Evolutionary conservation across 345 rosid species (phyloP).

Genomic region (Ricinus communis): DNA sequence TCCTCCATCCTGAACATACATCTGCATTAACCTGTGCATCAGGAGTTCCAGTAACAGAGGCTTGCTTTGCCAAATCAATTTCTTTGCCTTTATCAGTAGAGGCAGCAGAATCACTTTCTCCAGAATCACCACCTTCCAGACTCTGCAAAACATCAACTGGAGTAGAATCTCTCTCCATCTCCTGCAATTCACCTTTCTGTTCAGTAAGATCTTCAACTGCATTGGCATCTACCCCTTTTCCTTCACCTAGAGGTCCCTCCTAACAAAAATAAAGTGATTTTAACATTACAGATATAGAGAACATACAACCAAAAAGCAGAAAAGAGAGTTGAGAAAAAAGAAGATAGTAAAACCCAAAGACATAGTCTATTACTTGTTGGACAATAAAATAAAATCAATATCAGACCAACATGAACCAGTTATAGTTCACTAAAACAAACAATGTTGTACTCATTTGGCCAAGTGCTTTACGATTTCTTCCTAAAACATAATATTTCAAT

Average conservation of each 20-base stretch:
- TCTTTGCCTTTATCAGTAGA: conserved; percentile 39
- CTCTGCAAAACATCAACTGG: conserved; percentile 28
- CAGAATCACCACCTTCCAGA: conserved; percentile 29
- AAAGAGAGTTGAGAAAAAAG: background rate
- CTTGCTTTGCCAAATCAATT: conserved; percentile 34
- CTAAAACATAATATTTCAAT: background rate
- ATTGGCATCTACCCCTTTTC: conserved; percentile 34
- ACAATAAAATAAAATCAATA: background rate
- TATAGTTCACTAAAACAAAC: background rate
- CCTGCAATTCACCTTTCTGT: conserved; percentile 33
- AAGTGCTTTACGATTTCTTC: background rate
- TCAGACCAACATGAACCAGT: background rate
- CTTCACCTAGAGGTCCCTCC: conserved; percentile 42
- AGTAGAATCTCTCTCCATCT: conserved; percentile 32
- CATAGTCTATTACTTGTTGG: background rate
- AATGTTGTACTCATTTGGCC: background rate
- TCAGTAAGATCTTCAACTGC: conserved; percentile 29
- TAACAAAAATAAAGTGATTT: conserved; percentile 27
- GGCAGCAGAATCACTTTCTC: conserved; percentile 28
- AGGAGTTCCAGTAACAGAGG: conserved; percentile 38
- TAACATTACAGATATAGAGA: conserved; percentile 16
- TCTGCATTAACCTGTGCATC: conserved; percentile 49
- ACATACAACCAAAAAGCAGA: background rate
- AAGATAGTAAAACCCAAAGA: background rate
- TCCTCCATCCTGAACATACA: conserved; percentile 66